Base-by-base conservation (phyloP, 2,329 filamentous ascomycete species). In the Ophiostoma tasmaniense region DNA sequence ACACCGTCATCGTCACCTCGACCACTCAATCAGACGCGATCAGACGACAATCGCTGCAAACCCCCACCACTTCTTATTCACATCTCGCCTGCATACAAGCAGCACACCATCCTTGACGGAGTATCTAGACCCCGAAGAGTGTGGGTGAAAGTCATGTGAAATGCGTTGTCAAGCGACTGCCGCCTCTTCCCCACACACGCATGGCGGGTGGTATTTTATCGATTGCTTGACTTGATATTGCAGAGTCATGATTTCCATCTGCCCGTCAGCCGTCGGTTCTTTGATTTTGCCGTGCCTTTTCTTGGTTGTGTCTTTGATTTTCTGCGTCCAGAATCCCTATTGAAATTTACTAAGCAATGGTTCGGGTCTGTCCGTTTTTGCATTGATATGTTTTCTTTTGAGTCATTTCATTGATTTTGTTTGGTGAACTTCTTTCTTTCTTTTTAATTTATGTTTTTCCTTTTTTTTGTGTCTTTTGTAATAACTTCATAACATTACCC, bases 111-210 rank as follows among this genome's bases (percentile, higher is more conserved):
- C 50, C 50, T 55, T 22, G n/a, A 28, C 50, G 50, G 42, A n/a
- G 42, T 45, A 45, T 45, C 42, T 45, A 20, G 42, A 7, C 42
- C 42, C 42, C 42, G 42, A 45, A 45, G 17, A 45, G 42, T 45
- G 20, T 55, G 50, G 22, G 50, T 25, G 50, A 11, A 55, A 55
- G 50, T 55, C 50, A 55, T 55, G 50, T 55, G 50, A 22, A 55
- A 55, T 55, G 8, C 42, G 20, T 22, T 55, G 50, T 55, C n/a
- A 22, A 55, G 50, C 11, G 50, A 55, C 50, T 55, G 50, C 50
- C 17, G 64, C 39, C 64, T 45, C 42, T 62, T 67, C 55, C 37
- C 55, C 66, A 62, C 52, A 55, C 50, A 25, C n/a, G 50, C 50
- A 55, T 25, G 50, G 50, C 13, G 50, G 50, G 50, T 55, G 50